Percentiles rank a stretch among this genome's conserved stretches.
Conservation (phyloP, 148 eudicot species). For the Silene uniflora region DNA sequence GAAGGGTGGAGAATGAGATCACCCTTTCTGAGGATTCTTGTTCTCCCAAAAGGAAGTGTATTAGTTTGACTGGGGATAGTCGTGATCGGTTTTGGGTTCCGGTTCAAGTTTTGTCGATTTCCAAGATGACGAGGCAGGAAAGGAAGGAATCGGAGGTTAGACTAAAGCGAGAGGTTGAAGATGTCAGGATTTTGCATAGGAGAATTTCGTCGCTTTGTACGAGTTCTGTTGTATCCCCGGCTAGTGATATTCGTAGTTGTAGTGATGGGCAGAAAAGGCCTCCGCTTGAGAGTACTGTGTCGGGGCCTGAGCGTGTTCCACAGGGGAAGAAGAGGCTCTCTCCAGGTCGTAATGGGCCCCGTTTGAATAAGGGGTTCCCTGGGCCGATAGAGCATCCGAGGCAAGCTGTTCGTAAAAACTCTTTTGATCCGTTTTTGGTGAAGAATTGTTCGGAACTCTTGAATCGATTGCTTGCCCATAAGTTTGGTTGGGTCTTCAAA, state of each 20-base stretch:
- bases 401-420: slow-evolving; percentile 28
- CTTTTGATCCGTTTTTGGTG: slow-evolving; percentile 44
- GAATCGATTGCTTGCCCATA: slow-evolving; percentile 50
- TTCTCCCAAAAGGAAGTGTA: slow-evolving; percentile 51
- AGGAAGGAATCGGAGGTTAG: slow-evolving; percentile 55
- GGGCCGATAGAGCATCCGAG: slow-evolving; percentile 33
- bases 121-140: slow-evolving; percentile 56
- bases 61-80: slow-evolving; percentile 47
- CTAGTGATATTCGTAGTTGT: slow-evolving; percentile 52
- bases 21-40: slow-evolving; percentile 49
- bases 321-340: slow-evolving; percentile 51
- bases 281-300: slow-evolving; percentile 32
- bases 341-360: slow-evolving; percentile 47
- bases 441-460: slow-evolving; percentile 64
- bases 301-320: slow-evolving; percentile 30
- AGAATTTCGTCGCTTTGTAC: slow-evolving; percentile 39
- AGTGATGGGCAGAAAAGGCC: slow-evolving; percentile 59
- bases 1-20: slow-evolving; percentile 55
- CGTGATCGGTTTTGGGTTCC: slow-evolving; percentile 59
- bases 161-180: slow-evolving; percentile 69
- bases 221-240: slow-evolving; percentile 35
- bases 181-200: slow-evolving; percentile 53
- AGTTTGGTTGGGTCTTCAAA: slow-evolving; percentile 62
- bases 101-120: slow-evolving; percentile 46
- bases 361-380: slow-evolving; percentile 32